Conservation (phyloP, 1,284 basidiomycete species). For the Cystobasidiaceae sp. region DNA sequence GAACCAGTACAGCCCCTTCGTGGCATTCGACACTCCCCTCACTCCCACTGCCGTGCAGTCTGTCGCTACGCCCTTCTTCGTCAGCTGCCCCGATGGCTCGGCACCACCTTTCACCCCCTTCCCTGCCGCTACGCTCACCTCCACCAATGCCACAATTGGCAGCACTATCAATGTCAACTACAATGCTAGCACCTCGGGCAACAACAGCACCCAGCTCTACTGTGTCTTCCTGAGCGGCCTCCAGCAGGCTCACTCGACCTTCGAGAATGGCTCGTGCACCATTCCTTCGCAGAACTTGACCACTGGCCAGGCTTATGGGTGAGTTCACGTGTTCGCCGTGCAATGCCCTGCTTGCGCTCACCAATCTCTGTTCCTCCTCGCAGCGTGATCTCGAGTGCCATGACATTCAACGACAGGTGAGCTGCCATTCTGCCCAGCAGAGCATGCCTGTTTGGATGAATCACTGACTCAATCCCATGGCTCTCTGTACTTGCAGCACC, state of each 20-base stretch:
- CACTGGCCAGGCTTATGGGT: conserved; percentile 4
- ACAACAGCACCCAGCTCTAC: background rate
- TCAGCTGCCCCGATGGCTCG: background rate
- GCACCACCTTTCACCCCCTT: conserved; percentile 4
- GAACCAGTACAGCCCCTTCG: background rate
- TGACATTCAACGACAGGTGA: conserved; percentile 1
- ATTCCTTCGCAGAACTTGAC: conserved; percentile 3
- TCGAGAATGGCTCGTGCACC: background rate
- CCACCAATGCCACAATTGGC: background rate
- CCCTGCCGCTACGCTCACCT: conserved; percentile 2
- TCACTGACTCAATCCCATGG: no score
- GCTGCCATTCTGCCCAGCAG: no score
- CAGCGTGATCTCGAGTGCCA: background rate
- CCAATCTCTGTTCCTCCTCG: no score
- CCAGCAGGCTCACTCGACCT: background rate
- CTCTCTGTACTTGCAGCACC: no score
- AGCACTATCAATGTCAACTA: background rate
- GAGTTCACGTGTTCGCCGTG: no score
- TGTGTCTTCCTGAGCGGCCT: conserved; percentile 4
- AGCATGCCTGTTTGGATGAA: no score
- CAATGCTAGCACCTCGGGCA: background rate
- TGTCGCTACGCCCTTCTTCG: background rate
- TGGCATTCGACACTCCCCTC: conserved; percentile 1
- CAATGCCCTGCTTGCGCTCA: no score
- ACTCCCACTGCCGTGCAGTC: background rate